A percentile compares a stretch with the other conserved stretches of the same genome.
Conservation (phyloP, 1,284 basidiomycete species). For the Cystobasidium sp. region DNA sequence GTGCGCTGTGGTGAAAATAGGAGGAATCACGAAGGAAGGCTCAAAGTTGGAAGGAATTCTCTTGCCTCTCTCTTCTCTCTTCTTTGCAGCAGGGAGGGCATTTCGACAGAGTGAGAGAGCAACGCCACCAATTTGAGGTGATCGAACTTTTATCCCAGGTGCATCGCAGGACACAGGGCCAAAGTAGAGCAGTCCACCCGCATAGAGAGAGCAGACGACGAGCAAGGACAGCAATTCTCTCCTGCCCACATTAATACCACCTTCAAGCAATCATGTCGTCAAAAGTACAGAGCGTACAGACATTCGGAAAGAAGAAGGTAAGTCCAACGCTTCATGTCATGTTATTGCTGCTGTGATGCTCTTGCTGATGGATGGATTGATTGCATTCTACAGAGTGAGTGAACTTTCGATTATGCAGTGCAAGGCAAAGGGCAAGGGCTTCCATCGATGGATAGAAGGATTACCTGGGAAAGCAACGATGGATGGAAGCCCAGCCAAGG, state of each 20-base stretch:
- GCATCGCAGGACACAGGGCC: background rate
- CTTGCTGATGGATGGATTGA: background rate
- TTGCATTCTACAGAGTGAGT: slow-evolving; percentile 28
- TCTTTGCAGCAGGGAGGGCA: no score
- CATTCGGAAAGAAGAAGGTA: slow-evolving; percentile 60
- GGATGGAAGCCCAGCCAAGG: background rate
- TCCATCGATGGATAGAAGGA: no score
- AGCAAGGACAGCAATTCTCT: background rate
- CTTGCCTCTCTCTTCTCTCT: background rate
- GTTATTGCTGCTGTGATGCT: background rate
- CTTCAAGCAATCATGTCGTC: slow-evolving; percentile 23
- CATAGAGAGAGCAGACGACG: background rate
- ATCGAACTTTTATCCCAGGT: slow-evolving; percentile 10
- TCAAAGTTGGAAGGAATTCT: slow-evolving; percentile 13
- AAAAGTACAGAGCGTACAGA: slow-evolving; percentile 54
- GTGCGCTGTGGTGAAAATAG: background rate
- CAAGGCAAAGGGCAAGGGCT: background rate
- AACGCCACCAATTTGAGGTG: background rate
- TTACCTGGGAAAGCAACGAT: no score
- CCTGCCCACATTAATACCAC: background rate
- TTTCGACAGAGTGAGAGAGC: no score
- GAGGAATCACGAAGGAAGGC: background rate
- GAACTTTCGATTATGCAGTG: slow-evolving; percentile 1
- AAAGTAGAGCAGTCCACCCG: no score
- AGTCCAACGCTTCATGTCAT: no score